A percentile compares a stretch with the other conserved stretches of the same genome.
Conservation (phyloP, 139 green algal species). For the Yamagishiella unicocca region DNA sequence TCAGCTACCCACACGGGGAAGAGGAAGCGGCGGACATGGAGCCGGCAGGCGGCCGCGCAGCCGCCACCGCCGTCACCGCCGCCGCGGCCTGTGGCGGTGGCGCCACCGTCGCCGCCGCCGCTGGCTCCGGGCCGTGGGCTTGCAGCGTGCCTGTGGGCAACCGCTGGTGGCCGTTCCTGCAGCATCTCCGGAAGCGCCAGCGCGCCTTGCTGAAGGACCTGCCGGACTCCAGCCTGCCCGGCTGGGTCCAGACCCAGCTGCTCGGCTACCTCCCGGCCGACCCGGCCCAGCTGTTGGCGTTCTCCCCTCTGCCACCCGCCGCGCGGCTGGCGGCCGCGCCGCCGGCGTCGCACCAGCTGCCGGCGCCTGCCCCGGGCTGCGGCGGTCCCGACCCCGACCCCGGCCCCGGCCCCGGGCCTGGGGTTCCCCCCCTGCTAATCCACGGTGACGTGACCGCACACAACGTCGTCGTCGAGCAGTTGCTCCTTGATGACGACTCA, state of each 20-base stretch:
- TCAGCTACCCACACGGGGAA: not conserved
- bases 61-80: no score
- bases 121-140: not conserved
- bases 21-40: not conserved
- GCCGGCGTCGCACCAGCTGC: not conserved
- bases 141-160: not conserved
- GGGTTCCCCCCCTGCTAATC: conserved; percentile 23
- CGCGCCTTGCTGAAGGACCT: not conserved
- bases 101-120: not conserved
- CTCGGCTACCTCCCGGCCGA: conserved; percentile 18
- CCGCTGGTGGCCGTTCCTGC: conserved; percentile 42
- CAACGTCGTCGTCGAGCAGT: conserved; percentile 13
- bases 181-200: not conserved
- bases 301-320: not conserved
- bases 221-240: not conserved
- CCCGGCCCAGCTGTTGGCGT: conserved; percentile 26
- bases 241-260: not conserved
- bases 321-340: not conserved
- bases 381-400: not conserved
- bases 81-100: not conserved
- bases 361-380: no score
- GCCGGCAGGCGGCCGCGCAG: not conserved
- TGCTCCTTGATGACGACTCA: not conserved
- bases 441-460: conserved; percentile 19
- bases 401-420: not conserved